phyloP scores from a whole-genome alignment of 441 rosid genomes.

The Geranium incanum region DNA sequence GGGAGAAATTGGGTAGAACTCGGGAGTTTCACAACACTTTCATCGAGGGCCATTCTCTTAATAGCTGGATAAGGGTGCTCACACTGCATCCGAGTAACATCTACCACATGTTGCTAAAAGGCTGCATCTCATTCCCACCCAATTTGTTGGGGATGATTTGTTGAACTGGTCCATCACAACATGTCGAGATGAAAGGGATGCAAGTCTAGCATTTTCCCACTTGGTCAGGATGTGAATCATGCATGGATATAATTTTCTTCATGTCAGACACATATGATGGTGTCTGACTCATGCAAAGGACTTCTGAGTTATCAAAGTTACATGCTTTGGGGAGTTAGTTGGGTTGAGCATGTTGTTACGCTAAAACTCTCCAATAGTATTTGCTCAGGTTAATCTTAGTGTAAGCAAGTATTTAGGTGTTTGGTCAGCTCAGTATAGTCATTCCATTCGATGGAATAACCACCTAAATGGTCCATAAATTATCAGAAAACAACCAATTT shows the following conservation, averaged over 20 bases:
- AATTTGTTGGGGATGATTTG: not conserved
- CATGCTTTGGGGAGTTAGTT: not conserved
- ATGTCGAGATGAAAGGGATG: not conserved
- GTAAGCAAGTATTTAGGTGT: not conserved
- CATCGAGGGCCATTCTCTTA: not conserved
- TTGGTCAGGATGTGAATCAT: not conserved
- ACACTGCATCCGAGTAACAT: no score
- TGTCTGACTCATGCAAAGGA: not conserved
- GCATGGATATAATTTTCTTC: not conserved
- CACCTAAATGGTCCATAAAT: not conserved
- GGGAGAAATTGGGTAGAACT: no score
- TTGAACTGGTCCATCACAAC: not conserved
- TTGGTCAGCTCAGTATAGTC: not conserved
- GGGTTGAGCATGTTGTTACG: no score
- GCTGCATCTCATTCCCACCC: no score
- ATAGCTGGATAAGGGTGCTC: not conserved
- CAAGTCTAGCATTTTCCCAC: not conserved
- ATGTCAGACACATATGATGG: not conserved
- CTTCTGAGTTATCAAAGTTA: not conserved
- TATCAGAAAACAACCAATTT: not conserved
- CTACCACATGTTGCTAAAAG: no score
- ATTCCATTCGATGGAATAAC: not conserved
- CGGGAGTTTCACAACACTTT: not conserved
- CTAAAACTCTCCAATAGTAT: no score
- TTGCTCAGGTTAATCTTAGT: no score